Evolutionary conservation across 1,284 basidiomycete species (phyloP), one percentile per base, ranked within the genome.

Genomic region (Violaceomyces palustris): DNA sequence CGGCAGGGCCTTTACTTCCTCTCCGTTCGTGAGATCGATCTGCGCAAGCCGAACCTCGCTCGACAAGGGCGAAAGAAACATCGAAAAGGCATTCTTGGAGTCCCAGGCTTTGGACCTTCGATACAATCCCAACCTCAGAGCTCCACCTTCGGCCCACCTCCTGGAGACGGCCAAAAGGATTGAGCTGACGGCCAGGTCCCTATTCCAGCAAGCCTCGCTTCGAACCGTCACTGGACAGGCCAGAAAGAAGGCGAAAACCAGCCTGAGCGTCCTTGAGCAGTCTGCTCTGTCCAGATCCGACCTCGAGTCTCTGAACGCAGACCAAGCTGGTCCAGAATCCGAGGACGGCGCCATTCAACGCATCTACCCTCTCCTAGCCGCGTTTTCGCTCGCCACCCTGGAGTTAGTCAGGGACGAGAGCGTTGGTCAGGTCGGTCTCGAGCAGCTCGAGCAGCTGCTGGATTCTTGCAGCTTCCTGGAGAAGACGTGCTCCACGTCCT

Each of bases 231-330:
- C 32, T 17, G 7, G 4, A 11, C 8, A 8, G 5, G 15, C 32
- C 8, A 17, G 14, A 12, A 19, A 8, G 32, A 34, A 34, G 19
- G 32, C 18, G 12, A 14, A 19, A 12, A 8, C 8, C 6, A 19
- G 18, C 6, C 51, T 59, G 29, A 54, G 35, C 38, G 47, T 55
- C 30, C 24, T 59, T 18, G 56, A 59, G 28, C 51, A 52, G 3
- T 59, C 56, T 4, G 51, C 56, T 4, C 27, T 51, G 19, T 41
- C 48, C 31, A 40, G 45, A 24, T 36, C 45, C 45, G 42, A 39
- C 9, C 41, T 48, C 11, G 40, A 41, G 32, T 37, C 43, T 9
- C 41, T 47, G 19, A 43, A 57, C 31, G 54, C 49, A 35, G 50
- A 52, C 19, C 45, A 50, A 32, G 50, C 50, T 11, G 50, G 10